A percentile compares a stretch with the other conserved stretches of the same genome.
phyloP scores from a whole-genome alignment of 108 stramenopile species.

The Skeletonema potamos region DNA sequence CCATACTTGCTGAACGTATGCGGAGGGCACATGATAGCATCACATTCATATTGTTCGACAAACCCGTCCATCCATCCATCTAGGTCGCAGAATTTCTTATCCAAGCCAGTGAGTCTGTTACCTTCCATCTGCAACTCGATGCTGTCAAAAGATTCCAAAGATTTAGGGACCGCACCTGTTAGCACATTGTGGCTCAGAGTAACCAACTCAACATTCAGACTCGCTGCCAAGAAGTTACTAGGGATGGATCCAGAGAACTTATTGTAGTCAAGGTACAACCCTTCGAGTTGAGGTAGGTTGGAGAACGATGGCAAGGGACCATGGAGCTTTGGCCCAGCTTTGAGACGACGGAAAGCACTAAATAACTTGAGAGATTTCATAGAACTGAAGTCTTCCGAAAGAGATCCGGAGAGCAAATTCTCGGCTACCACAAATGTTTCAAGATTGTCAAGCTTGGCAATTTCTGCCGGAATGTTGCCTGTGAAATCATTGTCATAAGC shows the following conservation, averaged over 20 bases:
- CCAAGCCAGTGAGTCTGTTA: conserved; percentile 64
- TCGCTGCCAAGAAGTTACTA: conserved; percentile 37
- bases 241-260: conserved; percentile 45
- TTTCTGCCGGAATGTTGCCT: conserved; percentile 57
- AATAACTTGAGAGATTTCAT: conserved; percentile 55
- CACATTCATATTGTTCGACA: conserved; percentile 58
- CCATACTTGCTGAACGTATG: conserved; percentile 62
- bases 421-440: conserved; percentile 47
- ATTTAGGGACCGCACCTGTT: conserved; percentile 50
- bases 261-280: conserved; percentile 68
- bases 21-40: conserved; percentile 74
- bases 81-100: conserved; percentile 56
- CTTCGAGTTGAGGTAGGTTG: conserved; percentile 49
- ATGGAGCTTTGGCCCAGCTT: conserved; percentile 48
- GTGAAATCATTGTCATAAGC: conserved; percentile 51
- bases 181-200: conserved; percentile 50
- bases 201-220: conserved; percentile 40
- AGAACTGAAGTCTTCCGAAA: conserved; percentile 51
- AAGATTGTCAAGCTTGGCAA: conserved; percentile 44
- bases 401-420: conserved; percentile 62
- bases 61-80: conserved; percentile 64
- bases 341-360: conserved; percentile 35
- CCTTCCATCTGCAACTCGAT: conserved; percentile 74
- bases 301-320: conserved; percentile 65
- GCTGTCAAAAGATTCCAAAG: conserved; percentile 45